A percentile compares a stretch with the other conserved stretches of the same genome.
phyloP scores from a whole-genome alignment of 345 rosid genomes.

The Populus pruinosa region DNA sequence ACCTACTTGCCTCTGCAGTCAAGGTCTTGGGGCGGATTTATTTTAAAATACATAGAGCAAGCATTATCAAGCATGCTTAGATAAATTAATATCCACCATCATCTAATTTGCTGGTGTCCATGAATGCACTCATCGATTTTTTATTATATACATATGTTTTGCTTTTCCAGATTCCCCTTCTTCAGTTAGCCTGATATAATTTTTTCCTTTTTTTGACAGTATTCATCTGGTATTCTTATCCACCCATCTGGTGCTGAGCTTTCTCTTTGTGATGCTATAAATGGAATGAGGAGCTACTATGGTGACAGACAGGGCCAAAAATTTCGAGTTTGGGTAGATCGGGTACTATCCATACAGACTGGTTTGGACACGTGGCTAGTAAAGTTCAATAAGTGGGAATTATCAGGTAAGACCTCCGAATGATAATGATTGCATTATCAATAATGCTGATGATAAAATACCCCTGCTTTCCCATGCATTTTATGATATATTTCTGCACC shows the following conservation, averaged over 20 bases:
- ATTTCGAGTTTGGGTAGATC: slow-evolving; percentile 83
- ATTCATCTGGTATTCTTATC: slow-evolving; percentile 48
- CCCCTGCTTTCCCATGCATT: not conserved
- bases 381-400: slow-evolving; percentile 78
- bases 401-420: slow-evolving; percentile 42
- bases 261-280: slow-evolving; percentile 49
- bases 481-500: not conserved
- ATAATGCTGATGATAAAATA: not conserved
- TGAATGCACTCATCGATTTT: not conserved
- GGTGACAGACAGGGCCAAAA: slow-evolving; percentile 78
- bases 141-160: not conserved
- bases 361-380: slow-evolving; percentile 63
- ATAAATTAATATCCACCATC: not conserved
- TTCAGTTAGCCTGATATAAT: not conserved
- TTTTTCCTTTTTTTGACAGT: slow-evolving; percentile 39
- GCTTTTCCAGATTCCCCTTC: not conserved
- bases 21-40: not conserved
- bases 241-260: slow-evolving; percentile 75
- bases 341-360: slow-evolving; percentile 49
- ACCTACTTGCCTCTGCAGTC: not conserved
- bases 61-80: not conserved
- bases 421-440: not conserved
- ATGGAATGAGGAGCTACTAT: slow-evolving; percentile 43
- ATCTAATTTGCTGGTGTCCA: not conserved
- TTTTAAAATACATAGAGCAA: not conserved